phyloP scores from a whole-genome alignment of 2,329 filamentous ascomycete species.

The Phaeomoniella chlamydospora region DNA sequence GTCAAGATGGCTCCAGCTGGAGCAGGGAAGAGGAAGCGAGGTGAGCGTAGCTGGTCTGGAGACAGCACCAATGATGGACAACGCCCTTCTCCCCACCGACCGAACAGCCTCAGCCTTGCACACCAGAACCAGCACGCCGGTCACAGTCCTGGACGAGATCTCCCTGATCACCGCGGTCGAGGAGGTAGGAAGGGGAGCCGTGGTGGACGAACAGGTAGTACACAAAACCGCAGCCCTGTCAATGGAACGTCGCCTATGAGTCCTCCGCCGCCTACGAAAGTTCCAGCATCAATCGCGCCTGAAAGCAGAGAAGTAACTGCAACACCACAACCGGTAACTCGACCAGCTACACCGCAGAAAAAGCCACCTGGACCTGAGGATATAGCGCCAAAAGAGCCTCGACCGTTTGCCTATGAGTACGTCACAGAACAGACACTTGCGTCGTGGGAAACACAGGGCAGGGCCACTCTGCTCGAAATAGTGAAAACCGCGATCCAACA shows the following conservation, averaged over 20 bases:
- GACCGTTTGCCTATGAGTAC: slow-evolving; percentile 55
- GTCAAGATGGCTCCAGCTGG: slow-evolving; percentile 34
- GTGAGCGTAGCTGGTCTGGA: slow-evolving; percentile 27
- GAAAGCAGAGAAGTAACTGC: slow-evolving; percentile 5
- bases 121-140: slow-evolving; percentile 31
- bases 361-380: slow-evolving; percentile 15
- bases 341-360: not conserved
- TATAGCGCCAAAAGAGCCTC: slow-evolving; percentile 10
- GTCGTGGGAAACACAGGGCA: slow-evolving; percentile 54
- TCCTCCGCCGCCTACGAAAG: slow-evolving; percentile 9
- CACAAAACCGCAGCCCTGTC: slow-evolving; percentile 15
- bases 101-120: slow-evolving; percentile 33
- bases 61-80: slow-evolving; percentile 22
- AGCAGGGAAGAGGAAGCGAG: slow-evolving; percentile 41
- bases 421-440: slow-evolving; percentile 56
- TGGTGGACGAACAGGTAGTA: slow-evolving; percentile 20
- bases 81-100: slow-evolving; percentile 32
- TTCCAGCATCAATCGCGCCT: slow-evolving; percentile 1
- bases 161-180: slow-evolving; percentile 21
- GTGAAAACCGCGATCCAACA: not conserved
- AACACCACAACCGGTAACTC: slow-evolving; percentile 2
- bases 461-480: slow-evolving; percentile 17
- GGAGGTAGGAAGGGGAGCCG: slow-evolving; percentile 21
- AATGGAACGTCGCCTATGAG: slow-evolving; percentile 16
- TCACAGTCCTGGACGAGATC: slow-evolving; percentile 19